phyloP scores from a whole-genome alignment of 2,329 filamentous ascomycete species.

The Aspergillus neoniger region DNA sequence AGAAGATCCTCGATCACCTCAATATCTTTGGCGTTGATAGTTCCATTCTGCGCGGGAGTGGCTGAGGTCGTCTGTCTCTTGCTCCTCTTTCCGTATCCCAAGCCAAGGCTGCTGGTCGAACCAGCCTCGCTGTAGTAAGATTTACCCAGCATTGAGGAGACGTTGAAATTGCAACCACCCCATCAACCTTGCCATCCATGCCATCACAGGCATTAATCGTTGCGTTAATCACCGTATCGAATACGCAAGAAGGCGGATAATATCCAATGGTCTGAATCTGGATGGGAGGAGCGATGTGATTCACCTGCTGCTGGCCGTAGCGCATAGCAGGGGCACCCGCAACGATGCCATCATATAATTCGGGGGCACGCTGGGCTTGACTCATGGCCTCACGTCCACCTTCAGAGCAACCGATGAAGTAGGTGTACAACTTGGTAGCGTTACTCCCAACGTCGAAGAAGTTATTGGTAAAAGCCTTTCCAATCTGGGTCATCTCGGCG shows the following conservation, averaged over 20 bases:
- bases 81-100: not conserved
- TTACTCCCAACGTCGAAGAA: not conserved
- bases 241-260: not conserved
- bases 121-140: not conserved
- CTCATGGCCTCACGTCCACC: not conserved
- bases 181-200: not conserved
- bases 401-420: not conserved
- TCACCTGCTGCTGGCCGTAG: not conserved
- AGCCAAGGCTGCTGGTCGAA: not conserved
- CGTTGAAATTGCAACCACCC: not conserved
- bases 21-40: not conserved
- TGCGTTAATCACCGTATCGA: not conserved
- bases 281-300: not conserved
- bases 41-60: not conserved
- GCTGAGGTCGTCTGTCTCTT: not conserved
- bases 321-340: not conserved
- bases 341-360: not conserved
- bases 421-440: not conserved
- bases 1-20: not conserved
- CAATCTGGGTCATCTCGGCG: not conserved
- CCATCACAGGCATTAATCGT: constrained; percentile 1
- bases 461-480: not conserved
- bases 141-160: not conserved
- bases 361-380: not conserved
- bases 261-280: not conserved